Evolutionary conservation across 495 filamentous ascomycete genomes (phyloP).

Genomic region (Trichoderma reesei): DNA sequence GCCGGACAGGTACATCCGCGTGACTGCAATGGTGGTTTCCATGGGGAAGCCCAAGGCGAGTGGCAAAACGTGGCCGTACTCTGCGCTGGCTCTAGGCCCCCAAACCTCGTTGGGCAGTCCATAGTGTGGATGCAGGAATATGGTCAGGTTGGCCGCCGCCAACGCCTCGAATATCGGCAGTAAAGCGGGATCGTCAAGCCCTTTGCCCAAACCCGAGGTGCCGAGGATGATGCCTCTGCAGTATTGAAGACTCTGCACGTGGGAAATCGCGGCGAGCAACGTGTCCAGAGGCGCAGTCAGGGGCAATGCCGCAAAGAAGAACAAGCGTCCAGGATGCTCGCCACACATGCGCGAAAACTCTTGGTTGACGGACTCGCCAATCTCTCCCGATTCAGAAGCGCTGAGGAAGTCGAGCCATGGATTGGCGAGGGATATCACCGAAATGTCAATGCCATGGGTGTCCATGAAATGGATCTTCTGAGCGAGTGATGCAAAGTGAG

Average conservation of each 20-base stretch:
- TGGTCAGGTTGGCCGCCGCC: constrained; percentile 47
- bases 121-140: constrained; percentile 93
- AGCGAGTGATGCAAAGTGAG: constrained; percentile 58
- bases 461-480: constrained; percentile 84
- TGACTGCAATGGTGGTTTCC: constrained; percentile 87
- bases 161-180: constrained; percentile 63
- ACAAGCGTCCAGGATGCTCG: constrained; percentile 50
- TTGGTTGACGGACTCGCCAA: constrained; percentile 61
- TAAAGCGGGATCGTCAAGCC: constrained; percentile 68
- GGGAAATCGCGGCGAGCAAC: constrained; percentile 54
- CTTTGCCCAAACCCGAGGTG: constrained; percentile 69
- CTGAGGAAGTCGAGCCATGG: constrained; percentile 90
- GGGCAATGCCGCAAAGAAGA: constrained; percentile 73
- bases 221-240: constrained; percentile 83
- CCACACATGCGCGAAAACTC: constrained; percentile 63
- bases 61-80: constrained; percentile 84
- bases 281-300: constrained; percentile 54
- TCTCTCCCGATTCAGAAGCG: constrained; percentile 46
- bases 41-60: constrained; percentile 84
- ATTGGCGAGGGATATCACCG: constrained; percentile 84
- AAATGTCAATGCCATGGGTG: constrained; percentile 67
- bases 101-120: constrained; percentile 73
- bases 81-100: constrained; percentile 49
- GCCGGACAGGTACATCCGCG: constrained; percentile 73
- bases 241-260: constrained; percentile 50